These are phyloP conservation scores for Phytophthora idaei DNA, from an alignment of 352 stramenopile genomes.

Conservation along the genomic window DNA sequence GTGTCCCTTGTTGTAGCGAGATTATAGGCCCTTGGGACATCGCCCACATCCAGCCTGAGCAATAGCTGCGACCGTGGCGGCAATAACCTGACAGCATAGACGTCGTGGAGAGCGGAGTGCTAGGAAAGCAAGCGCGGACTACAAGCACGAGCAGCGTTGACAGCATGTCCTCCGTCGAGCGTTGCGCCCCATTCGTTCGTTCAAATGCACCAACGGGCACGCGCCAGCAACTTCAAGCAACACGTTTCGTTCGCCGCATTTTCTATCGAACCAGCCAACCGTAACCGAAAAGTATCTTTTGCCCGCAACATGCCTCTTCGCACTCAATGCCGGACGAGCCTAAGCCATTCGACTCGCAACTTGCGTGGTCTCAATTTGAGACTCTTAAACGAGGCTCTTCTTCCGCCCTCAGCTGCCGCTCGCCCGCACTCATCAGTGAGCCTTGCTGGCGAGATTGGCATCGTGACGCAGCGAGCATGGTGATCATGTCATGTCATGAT, in stretches of 20 bases:
- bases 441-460: constrained; percentile 5
- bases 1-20: constrained; percentile 46
- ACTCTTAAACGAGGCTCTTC: constrained; percentile 6
- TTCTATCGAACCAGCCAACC: constrained; percentile 36
- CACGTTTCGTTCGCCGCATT: constrained; percentile 39
- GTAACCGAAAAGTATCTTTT: constrained; percentile 44
- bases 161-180: background rate
- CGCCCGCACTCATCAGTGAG: background rate
- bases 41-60: constrained; percentile 76
- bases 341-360: background rate
- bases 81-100: background rate
- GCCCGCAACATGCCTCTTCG: constrained; percentile 26
- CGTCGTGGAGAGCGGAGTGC: background rate
- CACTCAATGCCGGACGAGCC: constrained; percentile 14
- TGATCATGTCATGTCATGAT: background rate
- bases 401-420: constrained; percentile 24
- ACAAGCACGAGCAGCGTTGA: background rate
- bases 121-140: background rate
- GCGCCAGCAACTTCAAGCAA: constrained; percentile 28
- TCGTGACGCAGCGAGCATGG: background rate
- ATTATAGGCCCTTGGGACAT: constrained; percentile 94
- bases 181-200: constrained; percentile 11
- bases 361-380: no score
- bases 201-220: constrained; percentile 13
- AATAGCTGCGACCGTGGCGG: constrained; percentile 28